Percentiles rank a stretch among this genome's conserved stretches.
Conservation (phyloP, 257 asterid genomes). For the Petunia secreta region DNA sequence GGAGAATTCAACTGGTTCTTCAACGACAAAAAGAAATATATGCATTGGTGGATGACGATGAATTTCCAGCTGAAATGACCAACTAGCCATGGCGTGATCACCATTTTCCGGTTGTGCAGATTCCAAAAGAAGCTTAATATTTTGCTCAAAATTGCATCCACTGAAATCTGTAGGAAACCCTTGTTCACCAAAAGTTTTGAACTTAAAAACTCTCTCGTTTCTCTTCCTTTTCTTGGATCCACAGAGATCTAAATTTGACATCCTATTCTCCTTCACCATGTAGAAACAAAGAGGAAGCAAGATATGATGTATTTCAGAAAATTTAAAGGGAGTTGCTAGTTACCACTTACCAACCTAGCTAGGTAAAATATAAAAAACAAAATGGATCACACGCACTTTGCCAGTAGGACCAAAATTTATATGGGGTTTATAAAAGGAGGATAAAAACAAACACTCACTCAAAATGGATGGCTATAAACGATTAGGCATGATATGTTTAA, state of each 20-base stretch:
- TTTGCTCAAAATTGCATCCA: slow-evolving; percentile 64
- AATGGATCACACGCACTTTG: slow-evolving; percentile 69
- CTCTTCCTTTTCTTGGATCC: slow-evolving; percentile 82
- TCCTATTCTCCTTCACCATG: slow-evolving; percentile 22
- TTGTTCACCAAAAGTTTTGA: slow-evolving; percentile 75
- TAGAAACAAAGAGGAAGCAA: slow-evolving; percentile 10
- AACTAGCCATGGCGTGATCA: slow-evolving; percentile 55
- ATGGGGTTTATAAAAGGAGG: slow-evolving; percentile 33
- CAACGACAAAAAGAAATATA: slow-evolving; percentile 66
- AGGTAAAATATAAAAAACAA: background rate
- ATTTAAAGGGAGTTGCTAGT: slow-evolving; percentile 36
- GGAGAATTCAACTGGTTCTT: slow-evolving; percentile 77
- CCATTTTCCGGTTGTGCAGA: slow-evolving; percentile 65
- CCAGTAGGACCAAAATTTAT: slow-evolving; percentile 42
- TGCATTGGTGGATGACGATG: slow-evolving; percentile 71
- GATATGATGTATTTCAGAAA: background rate
- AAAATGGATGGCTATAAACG: slow-evolving; percentile 37
- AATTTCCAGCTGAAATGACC: slow-evolving; percentile 93
- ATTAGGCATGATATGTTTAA: slow-evolving; percentile 56
- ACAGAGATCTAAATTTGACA: slow-evolving; percentile 63
- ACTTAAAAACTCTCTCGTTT: slow-evolving; percentile 73
- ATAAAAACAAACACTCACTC: slow-evolving; percentile 31
- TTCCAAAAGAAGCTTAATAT: slow-evolving; percentile 69
- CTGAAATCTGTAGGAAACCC: slow-evolving; percentile 73
- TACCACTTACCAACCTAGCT: slow-evolving; percentile 28